These are phyloP conservation scores for Solanum infundibuliforme DNA, from an alignment of 257 asterid genomes.

Conservation along the genomic window DNA sequence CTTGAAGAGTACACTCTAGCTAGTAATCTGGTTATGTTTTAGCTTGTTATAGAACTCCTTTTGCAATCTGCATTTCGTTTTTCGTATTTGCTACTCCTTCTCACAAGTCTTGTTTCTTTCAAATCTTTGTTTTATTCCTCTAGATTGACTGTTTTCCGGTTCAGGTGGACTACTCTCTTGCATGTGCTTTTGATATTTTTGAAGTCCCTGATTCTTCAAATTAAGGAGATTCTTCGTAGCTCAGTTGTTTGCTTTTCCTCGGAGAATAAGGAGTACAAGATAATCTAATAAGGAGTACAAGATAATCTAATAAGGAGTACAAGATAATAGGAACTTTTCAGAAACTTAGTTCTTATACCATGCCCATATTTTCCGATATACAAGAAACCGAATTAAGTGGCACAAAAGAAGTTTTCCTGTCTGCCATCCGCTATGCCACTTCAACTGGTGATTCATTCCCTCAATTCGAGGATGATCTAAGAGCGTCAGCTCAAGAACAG, in stretches of 20 bases:
- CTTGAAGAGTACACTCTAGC: not conserved
- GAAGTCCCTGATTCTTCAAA: not conserved
- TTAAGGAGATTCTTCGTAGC: not conserved
- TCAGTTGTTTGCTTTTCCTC: not conserved
- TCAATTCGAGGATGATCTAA: constrained; percentile 52
- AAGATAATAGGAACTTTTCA: not conserved
- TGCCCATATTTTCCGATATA: constrained; percentile 40
- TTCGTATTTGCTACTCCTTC: not conserved
- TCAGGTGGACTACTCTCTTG: constrained; percentile 1
- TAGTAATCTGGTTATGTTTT: not conserved
- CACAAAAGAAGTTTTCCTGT: constrained; percentile 46
- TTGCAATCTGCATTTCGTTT: not conserved
- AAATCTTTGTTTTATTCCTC: not conserved
- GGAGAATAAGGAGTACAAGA: not conserved
- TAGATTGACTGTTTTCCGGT: not conserved
- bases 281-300: not conserved
- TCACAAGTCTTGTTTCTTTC: not conserved
- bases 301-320: not conserved
- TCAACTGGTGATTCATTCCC: constrained; percentile 27
- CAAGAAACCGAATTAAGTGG: constrained; percentile 31
- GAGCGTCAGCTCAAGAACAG: constrained; percentile 72
- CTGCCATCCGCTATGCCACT: constrained; percentile 68
- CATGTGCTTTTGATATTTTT: not conserved
- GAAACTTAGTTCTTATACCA: not conserved
- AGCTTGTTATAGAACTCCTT: not conserved